Evolutionary conservation across 2,329 filamentous ascomycete species (phyloP).

Genomic region (Pseudogymnoascus sp.): DNA sequence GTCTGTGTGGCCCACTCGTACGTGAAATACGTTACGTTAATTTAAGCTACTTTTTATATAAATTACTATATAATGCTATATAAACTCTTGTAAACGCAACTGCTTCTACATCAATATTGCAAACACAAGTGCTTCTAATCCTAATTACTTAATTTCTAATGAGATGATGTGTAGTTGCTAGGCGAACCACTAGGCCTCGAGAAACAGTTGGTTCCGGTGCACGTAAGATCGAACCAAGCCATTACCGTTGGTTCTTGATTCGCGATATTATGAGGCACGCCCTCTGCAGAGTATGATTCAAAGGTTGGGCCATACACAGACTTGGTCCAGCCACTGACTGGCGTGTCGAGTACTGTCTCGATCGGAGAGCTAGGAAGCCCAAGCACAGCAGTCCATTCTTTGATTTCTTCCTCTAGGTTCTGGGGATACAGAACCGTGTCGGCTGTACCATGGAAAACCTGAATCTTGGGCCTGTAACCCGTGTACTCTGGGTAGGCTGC

Average conservation of each 20-base stretch:
- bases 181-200: not conserved
- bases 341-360: conserved; percentile 8
- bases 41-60: too few species aligned
- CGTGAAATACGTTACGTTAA: too few species aligned
- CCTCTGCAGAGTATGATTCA: conserved; percentile 16
- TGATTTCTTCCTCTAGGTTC: conserved; percentile 35
- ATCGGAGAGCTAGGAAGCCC: not conserved
- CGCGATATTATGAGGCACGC: conserved; percentile 21
- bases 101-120: too few species aligned
- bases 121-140: too few species aligned
- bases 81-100: too few species aligned
- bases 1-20: too few species aligned
- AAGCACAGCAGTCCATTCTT: conserved; percentile 40
- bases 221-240: conserved; percentile 19
- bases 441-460: conserved; percentile 31
- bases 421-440: conserved; percentile 31
- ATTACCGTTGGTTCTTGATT: conserved; percentile 19
- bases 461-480: conserved; percentile 33
- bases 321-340: conserved; percentile 17
- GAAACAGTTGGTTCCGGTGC: not conserved
- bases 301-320: conserved; percentile 20
- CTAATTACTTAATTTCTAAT: not conserved
- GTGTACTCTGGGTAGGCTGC: conserved; percentile 30
- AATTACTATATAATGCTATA: too few species aligned
- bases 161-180: not conserved